Percentiles rank a stretch among this genome's conserved stretches.
Conservation (phyloP, 768 basidiomycete genomes). For the Lactifluus rugatus region DNA sequence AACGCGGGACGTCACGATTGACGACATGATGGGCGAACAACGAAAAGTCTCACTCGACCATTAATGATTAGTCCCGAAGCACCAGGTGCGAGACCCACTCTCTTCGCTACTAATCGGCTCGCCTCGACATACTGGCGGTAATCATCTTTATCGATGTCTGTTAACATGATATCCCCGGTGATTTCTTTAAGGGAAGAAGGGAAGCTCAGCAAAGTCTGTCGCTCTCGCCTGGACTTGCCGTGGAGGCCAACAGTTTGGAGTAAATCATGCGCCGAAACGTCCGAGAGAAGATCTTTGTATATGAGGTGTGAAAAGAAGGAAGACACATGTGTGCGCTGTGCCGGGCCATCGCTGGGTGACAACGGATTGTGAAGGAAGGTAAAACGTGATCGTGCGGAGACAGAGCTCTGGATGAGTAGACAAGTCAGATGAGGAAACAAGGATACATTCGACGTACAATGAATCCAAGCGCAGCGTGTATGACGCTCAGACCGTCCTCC, state of each 20-base stretch:
- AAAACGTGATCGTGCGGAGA: constrained; percentile 45
- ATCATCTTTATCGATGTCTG: constrained; percentile 28
- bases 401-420: constrained; percentile 27
- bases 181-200: constrained; percentile 28
- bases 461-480: constrained; percentile 56
- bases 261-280: constrained; percentile 31
- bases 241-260: constrained; percentile 32
- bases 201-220: constrained; percentile 34
- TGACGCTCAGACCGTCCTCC: constrained; percentile 43
- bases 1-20: background rate
- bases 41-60: constrained; percentile 55
- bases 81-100: constrained; percentile 50
- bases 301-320: constrained; percentile 44
- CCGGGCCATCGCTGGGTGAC: constrained; percentile 15
- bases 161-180: constrained; percentile 28
- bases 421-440: constrained; percentile 2
- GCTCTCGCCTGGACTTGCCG: constrained; percentile 14
- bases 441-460: constrained; percentile 37
- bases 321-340: constrained; percentile 28
- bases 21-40: background rate
- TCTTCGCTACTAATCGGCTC: constrained; percentile 40
- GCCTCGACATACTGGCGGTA: constrained; percentile 37
- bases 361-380: constrained; percentile 70
- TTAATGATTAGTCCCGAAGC: constrained; percentile 64
- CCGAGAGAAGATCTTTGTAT: constrained; percentile 31